Evolutionary conservation across 345 rosid genomes (phyloP), one percentile per base, ranked within the genome.

Genomic region (Kandelia obovata): DNA sequence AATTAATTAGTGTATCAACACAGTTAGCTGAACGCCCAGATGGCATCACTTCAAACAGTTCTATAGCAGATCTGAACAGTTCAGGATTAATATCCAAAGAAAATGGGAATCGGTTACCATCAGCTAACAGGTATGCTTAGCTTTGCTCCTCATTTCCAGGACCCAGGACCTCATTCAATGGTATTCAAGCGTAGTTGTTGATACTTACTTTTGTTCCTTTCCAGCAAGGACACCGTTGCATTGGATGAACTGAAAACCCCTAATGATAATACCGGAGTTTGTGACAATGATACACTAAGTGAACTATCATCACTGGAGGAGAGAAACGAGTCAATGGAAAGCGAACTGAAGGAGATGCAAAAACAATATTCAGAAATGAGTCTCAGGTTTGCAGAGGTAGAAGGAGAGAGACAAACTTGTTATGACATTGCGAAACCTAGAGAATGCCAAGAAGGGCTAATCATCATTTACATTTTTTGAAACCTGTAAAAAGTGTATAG

Each of bases 321-420:
- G 73, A 88, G 76, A 83, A 96, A 90, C 78, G 77, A 73, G 74
- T 51, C 71, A 6, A 92, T 90, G 96, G 98, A 89, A 74, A 71
- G 77, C 63, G 98, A 96, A 80, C 81, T 96, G 74, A 92, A 85
- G 80, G 98, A 96, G 57, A 92, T 88, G 92, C 89, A 96, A 86
- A 97, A 87, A 65, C 83, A 91, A 75, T 92, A 96, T 75, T 86
- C 97, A 66, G 97, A 90, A 79, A 86, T 87, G 72, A 90, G 99
- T 71, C 88, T 96, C 71, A 87, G 77, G 75, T 95, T 89, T 75
- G 99, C 97, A 67, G 94, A 86, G 77, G 99, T 92, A 9, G 98
- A 96, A 88, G 89, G 98, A 21, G 96, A 92, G 82, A 85, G 99
- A 77, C 96, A 92, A 64, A 79, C 96, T 96, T 72, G 90, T 89